These are phyloP conservation scores for Eucalyptus shirleyi DNA, from an alignment of 345 rosid genomes.

Conservation along the genomic window DNA sequence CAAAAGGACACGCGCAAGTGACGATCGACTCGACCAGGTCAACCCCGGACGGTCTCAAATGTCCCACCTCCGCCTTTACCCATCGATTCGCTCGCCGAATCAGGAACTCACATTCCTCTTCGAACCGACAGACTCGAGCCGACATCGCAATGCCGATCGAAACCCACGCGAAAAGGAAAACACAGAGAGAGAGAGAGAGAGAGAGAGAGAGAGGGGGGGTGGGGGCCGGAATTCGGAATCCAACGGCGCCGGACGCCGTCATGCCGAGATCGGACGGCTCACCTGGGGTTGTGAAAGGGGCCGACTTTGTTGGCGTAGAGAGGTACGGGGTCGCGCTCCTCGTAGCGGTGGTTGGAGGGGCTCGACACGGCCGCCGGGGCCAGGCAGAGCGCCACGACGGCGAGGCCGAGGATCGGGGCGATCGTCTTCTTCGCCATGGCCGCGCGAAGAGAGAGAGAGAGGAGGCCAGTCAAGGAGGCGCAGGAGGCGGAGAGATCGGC, in stretches of 20 bases:
- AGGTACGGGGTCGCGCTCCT: slow-evolving; percentile 49
- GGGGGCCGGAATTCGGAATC: not conserved
- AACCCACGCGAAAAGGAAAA: not conserved
- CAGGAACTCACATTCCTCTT: not conserved
- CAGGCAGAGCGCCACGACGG: not conserved
- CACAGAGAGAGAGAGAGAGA: not conserved
- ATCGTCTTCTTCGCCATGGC: not conserved
- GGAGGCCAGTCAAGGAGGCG: not conserved
- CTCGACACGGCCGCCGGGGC: slow-evolving; percentile 33
- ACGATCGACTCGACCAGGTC: not conserved
- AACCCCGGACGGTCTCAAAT: not conserved
- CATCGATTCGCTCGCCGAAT: not conserved
- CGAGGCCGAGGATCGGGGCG: not conserved
- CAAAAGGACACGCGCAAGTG: not conserved
- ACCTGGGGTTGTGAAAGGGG: slow-evolving; percentile 83
- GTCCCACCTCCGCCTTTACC: not conserved
- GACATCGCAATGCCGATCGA: not conserved
- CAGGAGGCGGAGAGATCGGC: not conserved
- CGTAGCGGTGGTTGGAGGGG: slow-evolving; percentile 62
- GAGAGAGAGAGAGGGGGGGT: not conserved
- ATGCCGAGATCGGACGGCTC: not conserved
- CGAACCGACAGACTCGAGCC: not conserved
- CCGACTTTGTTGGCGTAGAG: slow-evolving; percentile 83
- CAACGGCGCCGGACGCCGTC: not conserved
- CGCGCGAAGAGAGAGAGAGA: not conserved